A percentile compares a stretch with the other conserved stretches of the same genome.
These are phyloP conservation scores for Neodidymelliopsis sp. DNA, from an alignment of 2,329 filamentous ascomycete species.

Conservation along the genomic window DNA sequence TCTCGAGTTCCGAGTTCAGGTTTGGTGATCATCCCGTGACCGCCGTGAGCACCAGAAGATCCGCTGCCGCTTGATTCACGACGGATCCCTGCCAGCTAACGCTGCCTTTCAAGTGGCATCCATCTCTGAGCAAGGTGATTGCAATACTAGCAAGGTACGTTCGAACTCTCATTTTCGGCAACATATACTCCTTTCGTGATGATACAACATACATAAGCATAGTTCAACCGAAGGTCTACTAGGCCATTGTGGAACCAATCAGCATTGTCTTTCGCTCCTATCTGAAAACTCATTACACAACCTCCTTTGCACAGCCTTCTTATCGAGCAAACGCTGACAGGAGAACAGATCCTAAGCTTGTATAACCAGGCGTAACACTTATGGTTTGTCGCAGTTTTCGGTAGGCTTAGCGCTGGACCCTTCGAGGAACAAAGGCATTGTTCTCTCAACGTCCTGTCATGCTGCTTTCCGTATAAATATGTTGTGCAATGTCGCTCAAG, in stretches of 20 bases:
- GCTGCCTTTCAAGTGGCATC: neutral
- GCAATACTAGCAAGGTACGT: conserved; percentile 32
- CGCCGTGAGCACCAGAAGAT: neutral
- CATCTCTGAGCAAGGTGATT: neutral
- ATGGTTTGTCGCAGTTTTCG: neutral
- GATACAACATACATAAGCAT: conserved; percentile 51
- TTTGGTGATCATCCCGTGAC: conserved; percentile 8
- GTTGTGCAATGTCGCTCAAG: conserved; percentile 13
- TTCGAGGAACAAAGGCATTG: conserved; percentile 17
- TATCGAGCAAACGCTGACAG: conserved; percentile 11
- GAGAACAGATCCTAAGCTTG: too few species aligned
- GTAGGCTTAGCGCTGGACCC: neutral
- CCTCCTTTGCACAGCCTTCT: neutral
- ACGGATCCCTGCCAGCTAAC: neutral
- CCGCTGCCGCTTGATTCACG: neutral
- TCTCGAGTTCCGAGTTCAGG: neutral
- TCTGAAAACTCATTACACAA: conserved; percentile 37
- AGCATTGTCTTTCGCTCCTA: conserved; percentile 55
- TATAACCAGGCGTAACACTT: too few species aligned
- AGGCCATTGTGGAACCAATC: conserved; percentile 50
- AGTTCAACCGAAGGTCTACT: conserved; percentile 53
- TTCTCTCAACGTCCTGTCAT: conserved; percentile 15
- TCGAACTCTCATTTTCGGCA: conserved; percentile 9
- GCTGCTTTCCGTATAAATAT: neutral
- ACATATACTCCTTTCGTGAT: conserved; percentile 39